Evolutionary conservation across 352 stramenopile genomes (phyloP), one percentile per base, ranked within the genome.

Genomic region (Discostella stelligera): DNA sequence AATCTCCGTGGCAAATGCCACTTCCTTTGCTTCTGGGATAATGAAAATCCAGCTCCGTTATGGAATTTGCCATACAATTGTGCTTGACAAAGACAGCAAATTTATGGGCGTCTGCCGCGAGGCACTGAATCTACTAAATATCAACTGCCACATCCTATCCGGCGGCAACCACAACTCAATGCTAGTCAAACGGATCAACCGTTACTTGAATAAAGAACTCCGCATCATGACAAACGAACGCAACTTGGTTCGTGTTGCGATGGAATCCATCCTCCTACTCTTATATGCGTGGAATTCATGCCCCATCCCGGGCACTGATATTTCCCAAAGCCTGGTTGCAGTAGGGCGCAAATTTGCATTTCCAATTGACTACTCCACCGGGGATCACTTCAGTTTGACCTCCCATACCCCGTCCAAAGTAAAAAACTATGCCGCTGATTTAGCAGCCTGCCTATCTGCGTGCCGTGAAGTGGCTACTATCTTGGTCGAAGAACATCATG

Each of bases 71-170:
- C 66, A 74, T 32, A 74, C 66, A 30, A 16, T 74, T 16, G 56
- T 74, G 2, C 25, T 74, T 7, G 56, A 74, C 46, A 66, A 62
- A 25, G 55, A 59, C 21, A 74, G 67, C 11, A 68, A 62, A 44
- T 63, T 75, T 16, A 68, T 62, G 39, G 27, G 20, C 3, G 49
- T 27, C 0, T 75, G 59, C 37, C 11, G 32, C 7, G 56, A 61
- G 13, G 37, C 48, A 4, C 7, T 27, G 46, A 44, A 67, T 14
- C n/a, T 75, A 7, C 48, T 75, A 0, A 41, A 67, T n/a, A 44
- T 75, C 30, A 67, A 58, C 30, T 58, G 50, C 18, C 23, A 27
- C 14, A 16, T 58, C 18, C 18, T 30, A 16, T 58, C 50, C 16
- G 50, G 50, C 2, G 50, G 13, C n/a, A 58, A 58, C 30, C 50